Conservation (phyloP, 2,329 filamentous ascomycete genomes). For the Alternaria solani region DNA sequence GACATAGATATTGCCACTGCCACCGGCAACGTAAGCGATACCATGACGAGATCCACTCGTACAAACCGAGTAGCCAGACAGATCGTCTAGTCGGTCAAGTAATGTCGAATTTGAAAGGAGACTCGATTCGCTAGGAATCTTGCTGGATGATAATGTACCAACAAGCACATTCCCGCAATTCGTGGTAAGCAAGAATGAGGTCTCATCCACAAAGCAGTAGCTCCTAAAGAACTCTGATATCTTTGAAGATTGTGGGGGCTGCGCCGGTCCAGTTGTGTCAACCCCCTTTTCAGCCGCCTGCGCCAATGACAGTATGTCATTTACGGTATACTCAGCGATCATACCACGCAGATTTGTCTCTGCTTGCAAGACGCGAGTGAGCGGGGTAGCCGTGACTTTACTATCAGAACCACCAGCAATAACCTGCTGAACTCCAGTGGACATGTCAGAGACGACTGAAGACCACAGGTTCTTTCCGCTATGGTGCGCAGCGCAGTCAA, state of each 20-base stretch:
- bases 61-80: conserved; percentile 60
- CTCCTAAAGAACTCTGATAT: conserved; percentile 60
- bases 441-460: conserved; percentile 16
- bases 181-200: conserved; percentile 65
- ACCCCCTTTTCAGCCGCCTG: background rate
- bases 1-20: conserved; percentile 54
- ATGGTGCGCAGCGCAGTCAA: conserved; percentile 70
- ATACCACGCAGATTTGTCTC: background rate
- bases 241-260: conserved; percentile 31
- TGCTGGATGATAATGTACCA: conserved; percentile 21
- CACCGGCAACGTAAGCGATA: conserved; percentile 57
- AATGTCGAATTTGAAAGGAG: conserved; percentile 35
- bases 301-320: conserved; percentile 32
- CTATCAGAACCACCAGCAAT: conserved; percentile 81
- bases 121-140: background rate
- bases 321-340: conserved; percentile 36
- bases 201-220: conserved; percentile 68
- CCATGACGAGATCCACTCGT: conserved; percentile 47
- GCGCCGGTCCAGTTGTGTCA: background rate
- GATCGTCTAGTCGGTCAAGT: conserved; percentile 44
- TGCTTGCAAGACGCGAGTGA: conserved; percentile 11
- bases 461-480: conserved; percentile 93
- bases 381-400: conserved; percentile 53
- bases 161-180: conserved; percentile 66
- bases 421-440: conserved; percentile 21